Percentiles rank a stretch among this genome's conserved stretches.
phyloP scores from a whole-genome alignment of 2,329 filamentous ascomycete genomes.

The Pestalotiopsis sp. region DNA sequence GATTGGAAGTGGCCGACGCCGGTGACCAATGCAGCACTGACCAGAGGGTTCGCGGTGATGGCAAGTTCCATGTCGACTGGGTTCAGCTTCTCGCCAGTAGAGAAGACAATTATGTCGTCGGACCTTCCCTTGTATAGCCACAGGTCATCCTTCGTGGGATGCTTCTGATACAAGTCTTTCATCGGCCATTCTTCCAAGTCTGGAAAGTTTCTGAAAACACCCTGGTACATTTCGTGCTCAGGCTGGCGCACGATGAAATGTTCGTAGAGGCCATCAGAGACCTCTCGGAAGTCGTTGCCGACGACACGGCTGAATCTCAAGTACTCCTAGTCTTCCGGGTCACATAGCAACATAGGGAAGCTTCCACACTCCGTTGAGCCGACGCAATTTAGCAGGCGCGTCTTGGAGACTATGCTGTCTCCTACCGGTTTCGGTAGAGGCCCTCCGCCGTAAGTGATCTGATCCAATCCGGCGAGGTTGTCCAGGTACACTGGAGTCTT shows the following conservation, averaged over 20 bases:
- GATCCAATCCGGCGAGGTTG: slow-evolving; percentile 25
- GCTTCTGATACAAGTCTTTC: slow-evolving; percentile 42
- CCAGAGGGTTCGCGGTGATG: slow-evolving; percentile 29
- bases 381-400: slow-evolving; percentile 14
- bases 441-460: slow-evolving; percentile 32
- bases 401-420: background rate
- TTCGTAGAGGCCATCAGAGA: slow-evolving; percentile 33
- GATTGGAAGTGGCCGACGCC: slow-evolving; percentile 32
- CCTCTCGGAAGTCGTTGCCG: slow-evolving; percentile 22
- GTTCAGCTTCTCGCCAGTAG: slow-evolving; percentile 45
- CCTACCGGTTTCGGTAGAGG: slow-evolving; percentile 28
- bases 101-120: slow-evolving; percentile 37
- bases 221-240: slow-evolving; percentile 28
- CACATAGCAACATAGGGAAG: slow-evolving; percentile 22
- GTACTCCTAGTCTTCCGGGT: slow-evolving; percentile 34
- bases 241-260: slow-evolving; percentile 33
- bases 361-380: background rate
- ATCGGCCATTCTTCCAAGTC: slow-evolving; percentile 39
- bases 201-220: slow-evolving; percentile 45
- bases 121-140: slow-evolving; percentile 36
- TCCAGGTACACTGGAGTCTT: slow-evolving; percentile 24
- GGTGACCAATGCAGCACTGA: slow-evolving; percentile 35
- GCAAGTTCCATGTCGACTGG: slow-evolving; percentile 38
- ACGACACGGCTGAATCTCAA: slow-evolving; percentile 28
- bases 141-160: slow-evolving; percentile 33